Evolutionary conservation across 768 basidiomycete genomes (phyloP).

Genomic region (Mycena indigotica): DNA sequence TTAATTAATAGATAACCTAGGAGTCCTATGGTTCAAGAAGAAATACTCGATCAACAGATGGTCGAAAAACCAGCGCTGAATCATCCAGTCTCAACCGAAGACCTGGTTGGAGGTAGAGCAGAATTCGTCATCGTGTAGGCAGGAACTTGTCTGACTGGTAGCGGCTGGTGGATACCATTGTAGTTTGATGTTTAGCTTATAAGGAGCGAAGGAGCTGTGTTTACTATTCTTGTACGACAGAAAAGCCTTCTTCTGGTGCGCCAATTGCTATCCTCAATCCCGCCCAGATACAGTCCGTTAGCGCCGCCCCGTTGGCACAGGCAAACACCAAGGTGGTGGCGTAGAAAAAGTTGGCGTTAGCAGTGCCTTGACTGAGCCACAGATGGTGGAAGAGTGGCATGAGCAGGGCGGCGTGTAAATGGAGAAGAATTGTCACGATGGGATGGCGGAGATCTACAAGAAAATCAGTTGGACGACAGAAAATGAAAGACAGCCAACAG

Average conservation of each 20-base stretch:
- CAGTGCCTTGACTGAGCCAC: slow-evolving; percentile 90
- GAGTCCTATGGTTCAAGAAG: no score
- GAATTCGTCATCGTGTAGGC: no score
- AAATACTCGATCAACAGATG: no score
- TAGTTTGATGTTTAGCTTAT: no score
- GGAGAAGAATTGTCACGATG: slow-evolving; percentile 78
- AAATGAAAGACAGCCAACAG: slow-evolving; percentile 52
- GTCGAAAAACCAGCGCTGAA: no score
- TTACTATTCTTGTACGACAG: slow-evolving; percentile 59
- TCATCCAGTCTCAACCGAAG: no score
- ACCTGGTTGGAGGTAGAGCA: no score
- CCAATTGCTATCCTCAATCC: slow-evolving; percentile 78
- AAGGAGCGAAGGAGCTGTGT: no score
- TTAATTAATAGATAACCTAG: no score
- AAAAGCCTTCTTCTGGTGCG: slow-evolving; percentile 50
- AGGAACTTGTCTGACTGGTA: no score
- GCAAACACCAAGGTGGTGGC: slow-evolving; percentile 94
- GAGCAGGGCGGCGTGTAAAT: slow-evolving; percentile 81
- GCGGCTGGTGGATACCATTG: no score
- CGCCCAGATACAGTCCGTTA: slow-evolving; percentile 82
- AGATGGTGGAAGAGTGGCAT: slow-evolving; percentile 90
- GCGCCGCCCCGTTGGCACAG: slow-evolving; percentile 78
- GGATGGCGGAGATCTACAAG: slow-evolving; percentile 78
- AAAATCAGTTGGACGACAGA: slow-evolving; percentile 3
- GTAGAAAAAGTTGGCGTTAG: slow-evolving; percentile 98